These are phyloP conservation scores for Ceratocystis albifundus DNA, from an alignment of 2,329 filamentous ascomycete species.

Conservation along the genomic window DNA sequence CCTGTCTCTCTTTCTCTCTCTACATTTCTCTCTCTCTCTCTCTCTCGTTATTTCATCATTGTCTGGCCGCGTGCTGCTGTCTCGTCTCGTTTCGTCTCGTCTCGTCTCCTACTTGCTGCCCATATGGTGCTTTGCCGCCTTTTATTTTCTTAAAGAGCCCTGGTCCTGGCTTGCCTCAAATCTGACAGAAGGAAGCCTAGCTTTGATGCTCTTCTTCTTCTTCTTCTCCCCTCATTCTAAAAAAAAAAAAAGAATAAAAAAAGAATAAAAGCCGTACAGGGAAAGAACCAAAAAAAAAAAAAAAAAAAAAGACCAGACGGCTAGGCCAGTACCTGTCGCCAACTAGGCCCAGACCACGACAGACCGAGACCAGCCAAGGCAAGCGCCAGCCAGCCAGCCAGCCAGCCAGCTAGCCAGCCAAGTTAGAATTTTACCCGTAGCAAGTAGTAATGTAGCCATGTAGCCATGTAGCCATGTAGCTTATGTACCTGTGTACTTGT, in stretches of 20 bases:
- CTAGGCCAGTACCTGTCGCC: background rate
- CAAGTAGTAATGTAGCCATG: background rate
- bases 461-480: background rate
- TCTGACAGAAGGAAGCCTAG: constrained; percentile 10
- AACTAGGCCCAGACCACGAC: background rate
- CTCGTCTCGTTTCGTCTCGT: too few species aligned
- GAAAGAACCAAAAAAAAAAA: background rate
- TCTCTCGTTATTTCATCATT: background rate
- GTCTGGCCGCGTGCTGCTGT: background rate
- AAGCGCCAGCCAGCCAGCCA: background rate
- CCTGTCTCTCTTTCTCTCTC: too few species aligned
- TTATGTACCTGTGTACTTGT: too few species aligned
- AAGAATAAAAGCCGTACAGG: background rate
- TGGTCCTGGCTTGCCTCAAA: constrained; percentile 9
- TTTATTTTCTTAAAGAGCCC: background rate
- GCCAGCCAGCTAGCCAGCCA: background rate
- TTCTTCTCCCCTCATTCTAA: background rate
- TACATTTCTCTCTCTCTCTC: too few species aligned
- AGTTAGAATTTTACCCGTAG: background rate
- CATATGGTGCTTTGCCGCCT: background rate
- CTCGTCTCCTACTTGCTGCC: too few species aligned
- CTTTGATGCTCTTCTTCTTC: background rate
- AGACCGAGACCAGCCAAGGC: background rate
- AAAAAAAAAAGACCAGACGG: background rate
- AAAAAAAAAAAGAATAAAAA: background rate